Conservation (phyloP, 495 filamentous ascomycete species). For the Tuber borchii region DNA sequence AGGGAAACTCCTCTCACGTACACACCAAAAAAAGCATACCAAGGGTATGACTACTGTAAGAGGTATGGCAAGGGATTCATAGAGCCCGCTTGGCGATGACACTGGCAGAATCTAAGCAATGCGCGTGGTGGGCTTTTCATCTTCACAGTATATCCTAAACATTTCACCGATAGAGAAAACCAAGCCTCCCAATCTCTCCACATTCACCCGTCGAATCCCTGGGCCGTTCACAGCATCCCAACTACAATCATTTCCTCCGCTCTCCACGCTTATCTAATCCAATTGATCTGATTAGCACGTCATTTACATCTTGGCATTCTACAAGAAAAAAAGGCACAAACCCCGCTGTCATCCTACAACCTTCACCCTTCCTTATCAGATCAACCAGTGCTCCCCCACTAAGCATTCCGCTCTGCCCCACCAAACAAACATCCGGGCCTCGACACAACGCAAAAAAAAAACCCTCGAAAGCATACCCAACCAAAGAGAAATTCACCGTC, state of each 20-base stretch:
- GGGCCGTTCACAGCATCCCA: too few relatives aligned
- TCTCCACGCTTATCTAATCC: neutral
- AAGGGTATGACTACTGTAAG: neutral
- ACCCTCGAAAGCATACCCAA: neutral
- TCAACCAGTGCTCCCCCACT: neutral
- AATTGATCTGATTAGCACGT: neutral
- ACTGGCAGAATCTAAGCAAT: neutral
- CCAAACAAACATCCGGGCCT: neutral
- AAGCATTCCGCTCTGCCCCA: neutral
- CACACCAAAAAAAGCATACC: too few relatives aligned
- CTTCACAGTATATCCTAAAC: neutral
- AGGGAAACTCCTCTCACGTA: neutral
- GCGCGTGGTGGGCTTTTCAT: neutral
- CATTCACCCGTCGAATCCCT: neutral
- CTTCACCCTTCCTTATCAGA: constrained; percentile 2
- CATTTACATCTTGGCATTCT: neutral
- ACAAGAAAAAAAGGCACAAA: neutral
- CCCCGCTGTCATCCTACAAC: neutral
- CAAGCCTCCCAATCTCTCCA: neutral
- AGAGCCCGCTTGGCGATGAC: neutral
- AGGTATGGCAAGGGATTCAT: neutral
- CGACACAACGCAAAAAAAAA: neutral
- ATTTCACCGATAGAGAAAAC: neutral
- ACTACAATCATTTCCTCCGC: neutral
- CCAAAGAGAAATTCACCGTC: neutral